phyloP scores from a whole-genome alignment of 805 yeast genomes.

The Zygotorulaspora florentina region DNA sequence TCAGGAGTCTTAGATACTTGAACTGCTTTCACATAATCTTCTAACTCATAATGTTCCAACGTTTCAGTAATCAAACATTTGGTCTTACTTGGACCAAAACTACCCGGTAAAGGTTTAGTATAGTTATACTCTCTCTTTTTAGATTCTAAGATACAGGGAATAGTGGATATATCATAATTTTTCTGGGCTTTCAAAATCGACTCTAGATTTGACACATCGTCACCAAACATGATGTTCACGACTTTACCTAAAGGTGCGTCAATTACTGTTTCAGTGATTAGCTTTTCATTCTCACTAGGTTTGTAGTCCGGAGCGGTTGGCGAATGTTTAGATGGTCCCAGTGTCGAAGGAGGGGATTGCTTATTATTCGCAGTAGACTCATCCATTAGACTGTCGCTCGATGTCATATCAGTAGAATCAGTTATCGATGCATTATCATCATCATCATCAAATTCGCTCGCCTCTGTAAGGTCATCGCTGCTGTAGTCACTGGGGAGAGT shows the following conservation, averaged over 20 bases:
- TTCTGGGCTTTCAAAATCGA: constrained; percentile 53
- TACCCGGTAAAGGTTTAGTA: constrained; percentile 58
- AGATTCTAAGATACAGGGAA: constrained; percentile 38
- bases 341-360: constrained; percentile 1
- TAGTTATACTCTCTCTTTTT: constrained; percentile 50
- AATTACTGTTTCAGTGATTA: constrained; percentile 50
- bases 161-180: constrained; percentile 54
- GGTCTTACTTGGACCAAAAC: constrained; percentile 77
- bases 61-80: constrained; percentile 59
- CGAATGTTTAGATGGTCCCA: constrained; percentile 44
- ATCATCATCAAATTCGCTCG: constrained; percentile 24
- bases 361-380: constrained; percentile 19
- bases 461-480: constrained; percentile 10
- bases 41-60: constrained; percentile 49
- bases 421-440: constrained; percentile 19
- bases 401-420: constrained; percentile 25
- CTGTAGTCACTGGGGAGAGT: constrained; percentile 10
- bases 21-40: constrained; percentile 44
- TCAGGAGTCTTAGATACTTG: constrained; percentile 70
- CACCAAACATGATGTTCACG: constrained; percentile 57
- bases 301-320: constrained; percentile 46
- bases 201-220: constrained; percentile 44
- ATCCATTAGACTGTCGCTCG: constrained; percentile 37
- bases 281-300: constrained; percentile 47
- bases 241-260: constrained; percentile 65